Conservation (phyloP, 2,329 filamentous ascomycete species). For the Nothophaeocryptopus gaeumannii region DNA sequence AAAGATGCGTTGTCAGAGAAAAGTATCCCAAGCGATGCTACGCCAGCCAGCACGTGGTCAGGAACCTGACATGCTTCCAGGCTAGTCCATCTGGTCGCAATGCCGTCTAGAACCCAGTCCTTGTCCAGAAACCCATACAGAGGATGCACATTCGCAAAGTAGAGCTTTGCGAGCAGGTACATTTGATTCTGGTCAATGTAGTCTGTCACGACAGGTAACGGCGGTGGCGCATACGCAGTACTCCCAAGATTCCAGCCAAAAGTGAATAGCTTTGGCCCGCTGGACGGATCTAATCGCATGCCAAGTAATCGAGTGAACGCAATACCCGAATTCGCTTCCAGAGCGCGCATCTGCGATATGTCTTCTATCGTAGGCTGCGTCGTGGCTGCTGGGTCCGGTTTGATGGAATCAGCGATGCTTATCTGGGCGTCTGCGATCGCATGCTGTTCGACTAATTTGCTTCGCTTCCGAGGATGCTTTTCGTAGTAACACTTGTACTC, state of each 20-base stretch:
- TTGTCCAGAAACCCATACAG: conserved; percentile 53
- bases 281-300: conserved; percentile 52
- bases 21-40: conserved; percentile 54
- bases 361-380: conserved; percentile 25
- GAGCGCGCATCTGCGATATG: conserved; percentile 38
- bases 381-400: conserved; percentile 15
- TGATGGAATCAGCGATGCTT: conserved; percentile 13
- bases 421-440: conserved; percentile 23
- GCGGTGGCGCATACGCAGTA: conserved; percentile 24
- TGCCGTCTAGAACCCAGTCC: conserved; percentile 26
- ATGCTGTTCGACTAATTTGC: conserved; percentile 34
- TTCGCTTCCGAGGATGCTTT: conserved; percentile 36
- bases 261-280: conserved; percentile 53
- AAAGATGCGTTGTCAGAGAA: conserved; percentile 39
- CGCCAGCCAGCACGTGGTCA: conserved; percentile 48
- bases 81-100: conserved; percentile 26
- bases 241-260: conserved; percentile 56
- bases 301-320: conserved; percentile 56
- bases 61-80: conserved; percentile 26
- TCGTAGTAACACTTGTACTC: conserved; percentile 45
- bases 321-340: conserved; percentile 58
- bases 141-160: conserved; percentile 54
- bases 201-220: conserved; percentile 39
- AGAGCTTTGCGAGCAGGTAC: conserved; percentile 45
- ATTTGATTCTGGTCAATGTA: conserved; percentile 51